Percentiles rank a stretch among this genome's conserved stretches.
Evolutionary conservation across 768 basidiomycete genomes (phyloP).

Genomic region (Mycena belliarum): DNA sequence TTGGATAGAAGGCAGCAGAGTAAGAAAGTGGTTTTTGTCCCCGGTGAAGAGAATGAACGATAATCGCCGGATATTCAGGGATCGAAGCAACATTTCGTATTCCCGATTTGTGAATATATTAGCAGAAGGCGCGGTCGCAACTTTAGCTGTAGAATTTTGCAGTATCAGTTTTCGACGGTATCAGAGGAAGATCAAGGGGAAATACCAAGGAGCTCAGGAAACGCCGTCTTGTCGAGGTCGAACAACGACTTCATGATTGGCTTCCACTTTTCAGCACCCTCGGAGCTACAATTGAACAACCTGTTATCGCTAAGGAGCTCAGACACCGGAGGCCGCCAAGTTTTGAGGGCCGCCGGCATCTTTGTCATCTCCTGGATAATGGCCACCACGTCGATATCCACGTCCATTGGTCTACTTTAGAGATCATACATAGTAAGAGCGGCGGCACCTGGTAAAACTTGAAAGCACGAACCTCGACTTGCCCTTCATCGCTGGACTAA

Average conservation of each 20-base stretch:
- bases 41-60: conserved; percentile 86
- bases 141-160: conserved; percentile 50
- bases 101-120: conserved; percentile 97
- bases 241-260: conserved; percentile 78
- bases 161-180: conserved; percentile 17
- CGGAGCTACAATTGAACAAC: conserved; percentile 75
- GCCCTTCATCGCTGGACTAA: conserved; percentile 78
- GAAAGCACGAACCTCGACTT: conserved; percentile 60
- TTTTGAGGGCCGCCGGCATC: conserved; percentile 74
- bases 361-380: conserved; percentile 79
- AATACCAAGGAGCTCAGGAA: conserved; percentile 84
- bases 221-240: conserved; percentile 82
- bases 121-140: conserved; percentile 83
- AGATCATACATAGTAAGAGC: conserved; percentile 13
- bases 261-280: conserved; percentile 66
- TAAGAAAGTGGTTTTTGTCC: conserved; percentile 89
- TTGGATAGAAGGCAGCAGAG: conserved; percentile 90
- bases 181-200: conserved; percentile 31
- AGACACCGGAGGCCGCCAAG: conserved; percentile 78
- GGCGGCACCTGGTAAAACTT: no score
- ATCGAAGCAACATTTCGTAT: conserved; percentile 87
- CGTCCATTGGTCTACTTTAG: conserved; percentile 64
- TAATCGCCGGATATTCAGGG: conserved; percentile 82
- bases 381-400: conserved; percentile 65
- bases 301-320: conserved; percentile 86